Evolutionary conservation across 495 filamentous ascomycete genomes (phyloP).

Genomic region (Margaritispora aquatica): DNA sequence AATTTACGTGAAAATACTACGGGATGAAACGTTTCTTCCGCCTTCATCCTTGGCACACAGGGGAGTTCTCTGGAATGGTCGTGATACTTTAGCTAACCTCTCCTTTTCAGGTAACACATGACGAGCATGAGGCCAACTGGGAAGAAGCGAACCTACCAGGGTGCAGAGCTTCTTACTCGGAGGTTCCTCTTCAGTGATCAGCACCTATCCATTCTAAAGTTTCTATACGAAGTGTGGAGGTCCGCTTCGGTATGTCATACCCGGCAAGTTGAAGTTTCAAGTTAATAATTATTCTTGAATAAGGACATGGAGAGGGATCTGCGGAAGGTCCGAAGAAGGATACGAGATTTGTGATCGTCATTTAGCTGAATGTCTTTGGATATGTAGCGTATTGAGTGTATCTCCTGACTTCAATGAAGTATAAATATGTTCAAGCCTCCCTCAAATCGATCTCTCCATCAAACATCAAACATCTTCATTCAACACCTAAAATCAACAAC

Average conservation of each 20-base stretch:
- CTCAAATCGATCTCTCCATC: neutral
- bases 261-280: neutral
- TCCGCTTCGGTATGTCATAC: neutral
- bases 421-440: neutral
- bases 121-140: neutral
- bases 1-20: neutral
- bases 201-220: neutral
- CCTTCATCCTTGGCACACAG: neutral
- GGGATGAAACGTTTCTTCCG: neutral
- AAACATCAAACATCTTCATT: neutral
- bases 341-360: neutral
- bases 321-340: neutral
- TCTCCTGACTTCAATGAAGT: neutral
- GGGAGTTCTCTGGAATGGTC: neutral
- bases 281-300: neutral
- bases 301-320: neutral
- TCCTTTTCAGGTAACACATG: neutral
- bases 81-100: neutral
- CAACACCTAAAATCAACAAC: neutral
- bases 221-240: neutral
- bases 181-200: neutral
- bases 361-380: too few relatives aligned
- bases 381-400: neutral
- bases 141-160: neutral
- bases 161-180: neutral